Evolutionary conservation across 176 grass and related monocot species (phyloP).

Genomic region (Oryza nivara): DNA sequence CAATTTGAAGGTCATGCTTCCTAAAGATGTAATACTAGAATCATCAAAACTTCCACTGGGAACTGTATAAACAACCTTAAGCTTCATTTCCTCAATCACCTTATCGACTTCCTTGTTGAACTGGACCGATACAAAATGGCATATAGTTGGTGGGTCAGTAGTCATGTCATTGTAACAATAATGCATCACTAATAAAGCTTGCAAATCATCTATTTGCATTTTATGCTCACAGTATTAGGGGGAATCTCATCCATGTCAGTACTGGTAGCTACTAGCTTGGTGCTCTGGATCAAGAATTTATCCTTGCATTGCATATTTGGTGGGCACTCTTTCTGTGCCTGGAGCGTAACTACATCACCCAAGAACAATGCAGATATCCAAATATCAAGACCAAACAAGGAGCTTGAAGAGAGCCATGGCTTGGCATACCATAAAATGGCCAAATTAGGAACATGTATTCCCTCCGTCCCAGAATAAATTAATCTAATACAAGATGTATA

Average conservation of each 20-base stretch:
- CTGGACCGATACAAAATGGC: conserved; percentile 38
- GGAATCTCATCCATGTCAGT: conserved; percentile 87
- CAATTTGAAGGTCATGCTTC: conserved; percentile 43
- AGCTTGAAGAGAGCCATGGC: conserved; percentile 18
- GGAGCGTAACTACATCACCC: conserved; percentile 70
- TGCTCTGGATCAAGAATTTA: conserved; percentile 99
- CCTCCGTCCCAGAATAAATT: too few species aligned
- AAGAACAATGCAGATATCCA: conserved; percentile 18
- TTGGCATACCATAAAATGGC: conserved; percentile 6
- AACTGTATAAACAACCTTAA: conserved; percentile 82
- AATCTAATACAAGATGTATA: too few species aligned
- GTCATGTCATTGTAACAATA: conserved; percentile 29
- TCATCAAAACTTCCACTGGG: too few species aligned
- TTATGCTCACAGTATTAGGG: conserved; percentile 68
- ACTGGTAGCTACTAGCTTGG: conserved; percentile 64
- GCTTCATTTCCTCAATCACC: conserved; percentile 60
- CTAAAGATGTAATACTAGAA: too few species aligned
- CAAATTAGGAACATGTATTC: conserved; percentile 10
- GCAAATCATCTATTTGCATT: conserved; percentile 20
- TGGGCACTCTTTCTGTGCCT: conserved; percentile 84
- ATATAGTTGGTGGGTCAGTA: neutral
- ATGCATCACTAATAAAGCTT: neutral
- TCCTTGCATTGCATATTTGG: conserved; percentile 92
- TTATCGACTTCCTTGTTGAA: conserved; percentile 75
- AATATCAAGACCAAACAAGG: conserved; percentile 24